phyloP scores from a whole-genome alignment of 768 basidiomycete genomes.

The Calocera viscosa region DNA sequence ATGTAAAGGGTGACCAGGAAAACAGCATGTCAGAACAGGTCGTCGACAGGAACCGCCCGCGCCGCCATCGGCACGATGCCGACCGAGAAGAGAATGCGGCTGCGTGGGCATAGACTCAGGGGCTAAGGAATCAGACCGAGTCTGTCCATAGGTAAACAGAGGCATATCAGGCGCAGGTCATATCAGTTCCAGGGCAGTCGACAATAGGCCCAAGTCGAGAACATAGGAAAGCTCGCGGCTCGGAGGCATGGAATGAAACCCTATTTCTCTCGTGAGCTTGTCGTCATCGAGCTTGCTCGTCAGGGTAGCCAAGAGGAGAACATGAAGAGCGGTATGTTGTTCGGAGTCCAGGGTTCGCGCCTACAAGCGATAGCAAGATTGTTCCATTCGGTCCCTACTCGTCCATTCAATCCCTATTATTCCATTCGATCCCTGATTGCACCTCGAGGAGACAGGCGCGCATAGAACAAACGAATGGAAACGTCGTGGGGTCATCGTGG shows the following conservation, averaged over 20 bases:
- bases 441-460: too few relatives aligned
- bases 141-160: conserved; percentile 2
- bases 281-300: not conserved
- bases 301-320: too few relatives aligned
- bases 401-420: too few relatives aligned
- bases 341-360: too few relatives aligned
- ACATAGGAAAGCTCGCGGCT: not conserved
- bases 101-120: not conserved
- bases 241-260: conserved; percentile 1
- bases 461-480: too few relatives aligned
- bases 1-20: not conserved
- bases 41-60: not conserved
- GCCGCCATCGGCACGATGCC: not conserved
- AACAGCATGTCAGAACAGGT: not conserved
- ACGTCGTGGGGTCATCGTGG: too few relatives aligned
- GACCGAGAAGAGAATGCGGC: not conserved
- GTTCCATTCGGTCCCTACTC: too few relatives aligned
- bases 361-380: too few relatives aligned
- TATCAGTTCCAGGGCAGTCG: not conserved
- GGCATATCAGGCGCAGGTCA: not conserved
- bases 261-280: not conserved
- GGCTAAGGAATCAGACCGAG: conserved; percentile 1
- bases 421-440: too few relatives aligned
- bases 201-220: not conserved
- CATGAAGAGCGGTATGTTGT: too few relatives aligned